phyloP scores from a whole-genome alignment of 805 yeast species.

The Blastobotrys parvus region DNA sequence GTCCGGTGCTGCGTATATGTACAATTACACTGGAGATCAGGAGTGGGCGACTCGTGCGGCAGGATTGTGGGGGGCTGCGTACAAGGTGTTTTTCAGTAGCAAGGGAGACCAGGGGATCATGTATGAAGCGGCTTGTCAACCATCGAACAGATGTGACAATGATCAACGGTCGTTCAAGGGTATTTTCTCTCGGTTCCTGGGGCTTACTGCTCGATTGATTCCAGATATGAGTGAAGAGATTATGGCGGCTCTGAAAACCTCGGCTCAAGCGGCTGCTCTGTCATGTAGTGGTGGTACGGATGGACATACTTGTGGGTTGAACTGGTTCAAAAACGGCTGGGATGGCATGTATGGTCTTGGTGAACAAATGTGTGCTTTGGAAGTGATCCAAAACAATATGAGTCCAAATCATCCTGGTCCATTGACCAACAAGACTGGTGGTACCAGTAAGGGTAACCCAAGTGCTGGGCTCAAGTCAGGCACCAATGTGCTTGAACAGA shows the following conservation, averaged over 20 bases:
- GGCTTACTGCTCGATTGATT: conserved; percentile 51
- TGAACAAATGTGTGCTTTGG: conserved; percentile 75
- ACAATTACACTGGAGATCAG: conserved; percentile 58
- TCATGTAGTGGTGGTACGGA: conserved; percentile 78
- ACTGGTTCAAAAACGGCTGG: conserved; percentile 57
- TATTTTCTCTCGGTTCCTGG: conserved; percentile 56
- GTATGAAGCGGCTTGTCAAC: conserved; percentile 70
- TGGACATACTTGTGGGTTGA: conserved; percentile 71
- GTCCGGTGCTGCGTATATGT: conserved; percentile 74
- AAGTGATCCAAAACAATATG: conserved; percentile 41
- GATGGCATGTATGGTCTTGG: conserved; percentile 72
- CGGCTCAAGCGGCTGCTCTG: conserved; percentile 64
- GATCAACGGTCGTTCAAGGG: conserved; percentile 75
- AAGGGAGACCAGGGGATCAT: too few relatives aligned
- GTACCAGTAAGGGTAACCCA: conserved; percentile 57
- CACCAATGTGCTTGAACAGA: conserved; percentile 4
- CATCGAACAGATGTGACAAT: conserved; percentile 46
- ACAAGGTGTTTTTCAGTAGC: conserved; percentile 38
- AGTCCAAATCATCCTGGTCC: conserved; percentile 38
- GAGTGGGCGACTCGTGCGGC: conserved; percentile 59
- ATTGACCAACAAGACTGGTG: conserved; percentile 55
- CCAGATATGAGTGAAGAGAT: conserved; percentile 46
- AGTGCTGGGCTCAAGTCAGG: conserved; percentile 51
- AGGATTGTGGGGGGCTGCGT: conserved; percentile 44
- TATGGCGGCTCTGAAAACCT: conserved; percentile 37